Base-by-base conservation (phyloP, 208 protist species). In the Crithidia brevicula region DNA sequence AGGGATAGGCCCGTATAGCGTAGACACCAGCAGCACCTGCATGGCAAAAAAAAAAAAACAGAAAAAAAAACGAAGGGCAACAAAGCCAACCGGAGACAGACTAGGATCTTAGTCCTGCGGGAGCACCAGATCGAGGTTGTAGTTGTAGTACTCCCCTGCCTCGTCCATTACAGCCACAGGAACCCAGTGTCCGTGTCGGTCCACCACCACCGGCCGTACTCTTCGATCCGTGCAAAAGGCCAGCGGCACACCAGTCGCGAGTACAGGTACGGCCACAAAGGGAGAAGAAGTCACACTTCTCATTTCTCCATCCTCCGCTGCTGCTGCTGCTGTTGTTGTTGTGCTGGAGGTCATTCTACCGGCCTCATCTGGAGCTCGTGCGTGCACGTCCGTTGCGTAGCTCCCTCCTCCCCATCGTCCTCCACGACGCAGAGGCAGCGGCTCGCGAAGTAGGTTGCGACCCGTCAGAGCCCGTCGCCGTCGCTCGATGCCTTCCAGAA, bases 101-200 rank as follows among this genome's bases (percentile, higher is more conserved):
- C 9, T 49, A 34, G 13, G 0, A 7, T 30, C 25, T 1, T 10
- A 64, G 0, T 4, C 27, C 16, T 40, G 43, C 1, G 58, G 58
- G 23, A 64, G 27, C 43, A 64, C 58, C 28, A 33, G 58, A 28
- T 64, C 58, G 3, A 52, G 27, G 43, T 52, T 50, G 58, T 52
- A 64, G 43, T 64, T 64, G 58, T 64, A 64, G 58, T 64, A 64
- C 16, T 64, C 43, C 3, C 40, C 58, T 1, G 38, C 58, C 28
- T 64, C 58, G 27, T 64, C 58, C 13, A 52, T 52, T 3, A 64
- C 58, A 16, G 58, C 58, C 27, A 64, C 58, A 22, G 58, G 58
- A 3, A 64, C 28, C 58, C 58, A 64, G 22, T 43, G 38, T 10
- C 58, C 58, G 11, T 28, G 42, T 30, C 58, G 43, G n/a, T 64